Percentiles rank a stretch among this genome's conserved stretches.
phyloP scores from a whole-genome alignment of 495 filamentous ascomycete species.

The Penicillium egyptiacum region DNA sequence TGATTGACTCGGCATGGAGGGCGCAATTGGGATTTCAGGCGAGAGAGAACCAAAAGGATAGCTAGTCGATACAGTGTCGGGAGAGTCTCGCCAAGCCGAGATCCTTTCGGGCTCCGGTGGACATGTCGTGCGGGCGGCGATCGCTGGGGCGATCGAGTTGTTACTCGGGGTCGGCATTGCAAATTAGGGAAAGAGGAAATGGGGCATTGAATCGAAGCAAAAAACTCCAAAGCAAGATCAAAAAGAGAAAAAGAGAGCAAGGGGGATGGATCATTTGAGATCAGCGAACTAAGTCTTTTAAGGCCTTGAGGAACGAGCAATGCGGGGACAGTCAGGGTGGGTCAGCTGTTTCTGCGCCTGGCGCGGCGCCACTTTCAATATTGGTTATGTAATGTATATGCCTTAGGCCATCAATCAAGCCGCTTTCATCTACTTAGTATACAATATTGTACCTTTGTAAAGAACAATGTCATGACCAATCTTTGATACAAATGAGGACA shows the following conservation, averaged over 20 bases:
- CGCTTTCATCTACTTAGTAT: background rate
- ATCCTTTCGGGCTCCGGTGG: conserved; percentile 54
- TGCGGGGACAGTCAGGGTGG: conserved; percentile 11
- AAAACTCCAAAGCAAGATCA: conserved; percentile 9
- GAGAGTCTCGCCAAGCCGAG: conserved; percentile 42
- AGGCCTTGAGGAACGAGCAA: conserved; percentile 13
- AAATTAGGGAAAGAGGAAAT: conserved; percentile 32
- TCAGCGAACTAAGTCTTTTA: conserved; percentile 19
- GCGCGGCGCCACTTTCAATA: conserved; percentile 13
- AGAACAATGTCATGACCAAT: background rate
- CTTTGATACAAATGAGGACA: background rate
- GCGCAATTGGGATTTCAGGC: conserved; percentile 26
- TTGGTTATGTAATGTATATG: conserved; percentile 1
- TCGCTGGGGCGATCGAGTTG: conserved; percentile 51
- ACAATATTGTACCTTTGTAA: background rate
- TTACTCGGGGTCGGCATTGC: conserved; percentile 62
- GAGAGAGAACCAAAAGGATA: conserved; percentile 35
- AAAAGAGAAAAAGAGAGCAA: conserved; percentile 20
- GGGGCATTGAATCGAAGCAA: conserved; percentile 42
- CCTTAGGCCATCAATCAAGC: background rate
- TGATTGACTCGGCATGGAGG: conserved; percentile 34
- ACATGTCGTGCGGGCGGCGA: conserved; percentile 52
- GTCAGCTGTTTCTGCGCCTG: conserved; percentile 15
- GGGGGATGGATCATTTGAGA: conserved; percentile 19
- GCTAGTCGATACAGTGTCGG: conserved; percentile 25